phyloP scores from a whole-genome alignment of 2,329 filamentous ascomycete species.

The Bipolaris bicolor region DNA sequence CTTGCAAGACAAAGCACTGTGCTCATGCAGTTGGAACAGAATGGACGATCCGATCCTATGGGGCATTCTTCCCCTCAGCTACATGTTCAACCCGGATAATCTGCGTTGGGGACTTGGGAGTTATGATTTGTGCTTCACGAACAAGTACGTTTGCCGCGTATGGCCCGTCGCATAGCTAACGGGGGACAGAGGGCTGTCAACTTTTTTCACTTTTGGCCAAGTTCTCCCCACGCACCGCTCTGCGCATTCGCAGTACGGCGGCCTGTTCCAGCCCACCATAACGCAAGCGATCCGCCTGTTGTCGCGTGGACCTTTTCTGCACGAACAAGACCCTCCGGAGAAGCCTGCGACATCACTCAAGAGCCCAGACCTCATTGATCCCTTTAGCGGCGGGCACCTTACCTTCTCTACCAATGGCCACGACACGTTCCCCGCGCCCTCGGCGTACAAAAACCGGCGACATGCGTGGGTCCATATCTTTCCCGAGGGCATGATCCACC shows the following conservation, averaged over 20 bases:
- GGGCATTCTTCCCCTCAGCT: constrained; percentile 81
- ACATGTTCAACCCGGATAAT: constrained; percentile 74
- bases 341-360: constrained; percentile 31
- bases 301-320: constrained; percentile 62
- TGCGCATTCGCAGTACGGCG: constrained; percentile 78
- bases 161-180: constrained; percentile 19
- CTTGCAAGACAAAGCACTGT: constrained; percentile 13
- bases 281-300: constrained; percentile 84
- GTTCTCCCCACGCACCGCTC: constrained; percentile 86
- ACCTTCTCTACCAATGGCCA: constrained; percentile 70
- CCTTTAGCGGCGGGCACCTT: constrained; percentile 60
- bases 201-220: constrained; percentile 89
- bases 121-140: constrained; percentile 94
- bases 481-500: constrained; percentile 92
- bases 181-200: constrained; percentile 63
- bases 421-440: constrained; percentile 73
- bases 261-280: constrained; percentile 88
- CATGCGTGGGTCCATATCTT: constrained; percentile 94
- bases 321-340: constrained; percentile 32
- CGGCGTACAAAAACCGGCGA: constrained; percentile 71
- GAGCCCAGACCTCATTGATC: constrained; percentile 55
- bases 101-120: constrained; percentile 89
- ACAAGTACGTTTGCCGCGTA: constrained; percentile 63
- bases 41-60: constrained; percentile 94
- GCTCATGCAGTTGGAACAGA: constrained; percentile 56